A percentile compares a stretch with the other conserved stretches of the same genome.
phyloP scores from a whole-genome alignment of 331 rosid genomes.

The Quercus lobata region DNA sequence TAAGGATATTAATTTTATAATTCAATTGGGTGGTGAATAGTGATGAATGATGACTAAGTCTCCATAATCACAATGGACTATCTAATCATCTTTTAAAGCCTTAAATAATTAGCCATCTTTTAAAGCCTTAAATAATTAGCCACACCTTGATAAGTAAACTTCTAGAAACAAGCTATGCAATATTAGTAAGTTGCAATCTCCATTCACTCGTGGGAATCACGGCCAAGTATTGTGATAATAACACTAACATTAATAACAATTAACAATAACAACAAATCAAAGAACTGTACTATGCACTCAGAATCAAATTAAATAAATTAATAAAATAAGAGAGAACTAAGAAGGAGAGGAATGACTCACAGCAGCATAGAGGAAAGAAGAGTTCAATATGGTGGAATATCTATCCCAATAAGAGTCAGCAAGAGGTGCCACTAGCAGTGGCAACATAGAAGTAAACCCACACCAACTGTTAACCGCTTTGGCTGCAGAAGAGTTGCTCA shows the following conservation, averaged over 20 bases:
- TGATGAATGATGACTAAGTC: conserved; percentile 28
- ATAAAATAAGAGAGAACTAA: not conserved
- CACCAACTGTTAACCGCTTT: conserved; percentile 83
- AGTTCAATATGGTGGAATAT: conserved; percentile 65
- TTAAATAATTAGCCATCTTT: conserved; percentile 1
- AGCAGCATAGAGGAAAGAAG: conserved; percentile 65
- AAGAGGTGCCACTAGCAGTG: conserved; percentile 78
- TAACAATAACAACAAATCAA: no score
- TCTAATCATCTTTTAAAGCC: conserved; percentile 3
- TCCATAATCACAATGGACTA: conserved; percentile 28
- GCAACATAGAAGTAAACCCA: conserved; percentile 87
- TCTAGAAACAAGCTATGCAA: not conserved
- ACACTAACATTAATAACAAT: no score
- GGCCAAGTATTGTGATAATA: no score
- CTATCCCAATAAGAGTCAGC: conserved; percentile 81
- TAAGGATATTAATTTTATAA: not conserved
- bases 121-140: conserved; percentile 5
- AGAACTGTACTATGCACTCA: not conserved
- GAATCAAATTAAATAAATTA: not conserved
- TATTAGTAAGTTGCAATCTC: not conserved
- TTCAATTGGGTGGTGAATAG: not conserved
- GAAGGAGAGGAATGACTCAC: conserved; percentile 43
- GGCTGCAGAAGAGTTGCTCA: conserved; percentile 90
- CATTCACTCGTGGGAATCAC: no score
- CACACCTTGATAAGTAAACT: not conserved